Conservation (phyloP, 2,329 filamentous ascomycete species). For the Aureobasidium namibiae region DNA sequence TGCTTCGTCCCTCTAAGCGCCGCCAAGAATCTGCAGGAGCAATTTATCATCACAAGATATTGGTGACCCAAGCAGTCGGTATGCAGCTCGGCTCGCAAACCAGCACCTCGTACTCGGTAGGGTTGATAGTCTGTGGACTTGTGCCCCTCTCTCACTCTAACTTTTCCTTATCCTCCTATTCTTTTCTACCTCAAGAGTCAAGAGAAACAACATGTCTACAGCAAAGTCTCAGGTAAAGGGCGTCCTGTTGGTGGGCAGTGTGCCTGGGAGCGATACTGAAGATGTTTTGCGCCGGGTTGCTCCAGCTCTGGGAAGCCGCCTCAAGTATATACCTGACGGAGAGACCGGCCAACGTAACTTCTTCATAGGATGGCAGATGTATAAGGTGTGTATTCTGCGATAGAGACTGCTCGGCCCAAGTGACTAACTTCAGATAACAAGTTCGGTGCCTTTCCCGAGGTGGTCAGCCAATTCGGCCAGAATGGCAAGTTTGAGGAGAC, state of each 20-base stretch:
- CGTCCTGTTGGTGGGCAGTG: conserved; percentile 31
- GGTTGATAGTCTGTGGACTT: not conserved
- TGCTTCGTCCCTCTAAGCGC: not conserved
- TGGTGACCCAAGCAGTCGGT: not conserved
- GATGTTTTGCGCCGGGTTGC: conserved; percentile 27
- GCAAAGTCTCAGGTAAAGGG: conserved; percentile 14
- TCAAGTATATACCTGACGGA: conserved; percentile 35
- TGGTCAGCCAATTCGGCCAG: conserved; percentile 5
- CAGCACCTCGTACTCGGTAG: not conserved
- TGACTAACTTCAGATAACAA: no score
- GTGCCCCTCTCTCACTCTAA: not conserved
- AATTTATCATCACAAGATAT: not conserved
- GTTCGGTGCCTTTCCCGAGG: conserved; percentile 19
- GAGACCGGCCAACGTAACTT: conserved; percentile 30
- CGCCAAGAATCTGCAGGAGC: conserved; percentile 4
- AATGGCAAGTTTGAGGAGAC: not conserved
- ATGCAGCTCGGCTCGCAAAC: conserved; percentile 5
- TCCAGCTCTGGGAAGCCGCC: conserved; percentile 25
- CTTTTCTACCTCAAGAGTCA: not conserved
- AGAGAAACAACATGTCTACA: not conserved
- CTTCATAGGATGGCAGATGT: conserved; percentile 29
- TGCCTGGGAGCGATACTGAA: conserved; percentile 27
- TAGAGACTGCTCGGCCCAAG: no score
- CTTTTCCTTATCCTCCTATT: not conserved
- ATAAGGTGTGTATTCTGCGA: no score